These are phyloP conservation scores for Dipodascus geniculatus DNA, from an alignment of 805 yeast species.

Conservation along the genomic window DNA sequence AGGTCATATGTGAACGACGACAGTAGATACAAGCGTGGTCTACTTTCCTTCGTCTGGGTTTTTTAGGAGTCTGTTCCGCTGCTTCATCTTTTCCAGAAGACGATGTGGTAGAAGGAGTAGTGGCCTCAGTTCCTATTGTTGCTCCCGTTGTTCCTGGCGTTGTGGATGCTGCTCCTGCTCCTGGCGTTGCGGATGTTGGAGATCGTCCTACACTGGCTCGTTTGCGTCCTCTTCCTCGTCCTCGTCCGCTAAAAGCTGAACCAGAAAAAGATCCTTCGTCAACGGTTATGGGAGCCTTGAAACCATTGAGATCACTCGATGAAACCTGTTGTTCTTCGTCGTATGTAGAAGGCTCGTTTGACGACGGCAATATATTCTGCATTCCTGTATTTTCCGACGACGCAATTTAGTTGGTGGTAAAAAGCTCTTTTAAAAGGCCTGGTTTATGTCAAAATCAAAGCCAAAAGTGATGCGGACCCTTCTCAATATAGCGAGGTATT, in stretches of 20 bases:
- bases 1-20: conserved; percentile 86
- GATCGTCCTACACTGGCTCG: neutral
- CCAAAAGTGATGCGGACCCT: too few relatives aligned
- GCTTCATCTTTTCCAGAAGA: neutral
- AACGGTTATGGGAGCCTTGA: neutral
- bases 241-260: neutral
- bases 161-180: too few relatives aligned
- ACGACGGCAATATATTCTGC: neutral
- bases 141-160: too few relatives aligned
- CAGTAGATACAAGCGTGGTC: conserved; percentile 75
- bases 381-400: neutral
- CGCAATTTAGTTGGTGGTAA: too few relatives aligned
- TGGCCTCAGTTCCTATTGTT: too few relatives aligned
- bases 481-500: too few relatives aligned
- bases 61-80: neutral
- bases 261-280: neutral
- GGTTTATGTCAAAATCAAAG: too few relatives aligned
- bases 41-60: conserved; percentile 15
- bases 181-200: neutral
- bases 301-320: neutral
- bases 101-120: too few relatives aligned
- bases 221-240: neutral
- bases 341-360: neutral
- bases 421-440: too few relatives aligned
- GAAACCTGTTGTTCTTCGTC: neutral